Percentiles rank a stretch among this genome's conserved stretches.
Evolutionary conservation across 2,329 filamentous ascomycete species (phyloP).

Genomic region (Sclerotinia trifoliorum): DNA sequence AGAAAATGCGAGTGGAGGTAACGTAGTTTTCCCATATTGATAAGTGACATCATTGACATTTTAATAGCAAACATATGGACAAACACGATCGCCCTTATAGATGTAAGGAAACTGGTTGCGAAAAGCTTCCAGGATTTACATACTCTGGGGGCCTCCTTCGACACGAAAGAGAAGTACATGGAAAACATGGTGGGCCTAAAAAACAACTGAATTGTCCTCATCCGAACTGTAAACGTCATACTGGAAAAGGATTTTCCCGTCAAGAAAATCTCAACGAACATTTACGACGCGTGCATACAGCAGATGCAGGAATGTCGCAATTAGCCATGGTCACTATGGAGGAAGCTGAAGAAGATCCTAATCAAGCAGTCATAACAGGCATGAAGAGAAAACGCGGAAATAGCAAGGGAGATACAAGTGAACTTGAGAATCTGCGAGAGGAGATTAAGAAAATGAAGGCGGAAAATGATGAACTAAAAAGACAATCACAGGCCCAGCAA

Average conservation of each 20-base stretch:
- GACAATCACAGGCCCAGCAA: constrained; percentile 19
- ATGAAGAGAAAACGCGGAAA: constrained; percentile 47
- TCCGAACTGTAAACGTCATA: constrained; percentile 82
- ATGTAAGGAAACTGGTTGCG: constrained; percentile 77
- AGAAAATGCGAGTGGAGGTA: constrained; percentile 84
- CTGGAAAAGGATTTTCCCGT: constrained; percentile 84
- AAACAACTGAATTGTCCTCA: constrained; percentile 86
- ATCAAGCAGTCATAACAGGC: constrained; percentile 44
- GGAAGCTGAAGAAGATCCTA: constrained; percentile 45
- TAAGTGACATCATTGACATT: background rate
- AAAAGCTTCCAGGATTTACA: constrained; percentile 90
- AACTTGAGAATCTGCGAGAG: constrained; percentile 48
- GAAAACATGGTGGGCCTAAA: constrained; percentile 69
- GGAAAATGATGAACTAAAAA: constrained; percentile 57
- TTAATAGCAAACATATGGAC: constrained; percentile 91
- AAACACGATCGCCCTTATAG: constrained; percentile 94
- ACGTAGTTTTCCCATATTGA: constrained; percentile 49
- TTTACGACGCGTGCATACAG: constrained; percentile 80
- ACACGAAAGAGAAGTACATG: constrained; percentile 89
- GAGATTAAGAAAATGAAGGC: constrained; percentile 66
- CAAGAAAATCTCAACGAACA: constrained; percentile 95
- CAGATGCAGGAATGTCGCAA: constrained; percentile 45
- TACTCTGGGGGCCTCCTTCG: constrained; percentile 87
- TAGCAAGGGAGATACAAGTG: constrained; percentile 42
- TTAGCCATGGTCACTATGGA: constrained; percentile 37